Conservation (phyloP, 1,139 yeast species). For the Hansenula anomala region DNA sequence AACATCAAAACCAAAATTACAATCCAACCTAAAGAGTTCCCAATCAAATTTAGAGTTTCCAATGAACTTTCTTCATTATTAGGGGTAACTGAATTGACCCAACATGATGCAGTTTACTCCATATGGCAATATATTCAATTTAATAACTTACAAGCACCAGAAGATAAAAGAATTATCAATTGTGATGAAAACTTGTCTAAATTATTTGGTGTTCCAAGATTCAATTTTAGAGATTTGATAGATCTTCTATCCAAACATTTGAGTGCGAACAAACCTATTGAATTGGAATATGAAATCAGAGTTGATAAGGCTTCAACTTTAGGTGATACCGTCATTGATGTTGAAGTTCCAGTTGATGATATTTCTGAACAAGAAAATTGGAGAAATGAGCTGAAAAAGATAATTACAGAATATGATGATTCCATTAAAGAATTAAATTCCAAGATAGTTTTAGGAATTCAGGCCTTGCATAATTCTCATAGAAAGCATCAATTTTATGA, state of each 20-base stretch:
- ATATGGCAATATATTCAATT: conserved; percentile 86
- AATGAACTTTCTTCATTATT: conserved; percentile 64
- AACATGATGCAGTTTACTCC: conserved; percentile 79
- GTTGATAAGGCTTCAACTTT: conserved; percentile 74
- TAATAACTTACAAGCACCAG: conserved; percentile 57
- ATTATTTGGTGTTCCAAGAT: conserved; percentile 41
- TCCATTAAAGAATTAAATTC: conserved; percentile 53
- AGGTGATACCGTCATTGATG: conserved; percentile 77
- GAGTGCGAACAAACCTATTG: conserved; percentile 73
- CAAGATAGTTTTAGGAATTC: conserved; percentile 57
- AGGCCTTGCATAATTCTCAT: conserved; percentile 60
- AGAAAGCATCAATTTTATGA: conserved; percentile 69
- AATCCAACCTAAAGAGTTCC: conserved; percentile 69
- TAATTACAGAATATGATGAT: conserved; percentile 43
- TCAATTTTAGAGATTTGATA: conserved; percentile 71
- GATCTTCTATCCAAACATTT: conserved; percentile 62
- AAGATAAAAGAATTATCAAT: conserved; percentile 53
- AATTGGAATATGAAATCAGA: conserved; percentile 66
- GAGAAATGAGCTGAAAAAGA: conserved; percentile 32
- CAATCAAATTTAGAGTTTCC: conserved; percentile 60
- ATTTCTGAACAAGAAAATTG: conserved; percentile 43
- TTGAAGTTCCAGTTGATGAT: conserved; percentile 51
- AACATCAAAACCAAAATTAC: conserved; percentile 70
- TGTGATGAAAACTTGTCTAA: conserved; percentile 64
- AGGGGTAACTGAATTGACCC: conserved; percentile 75